These are phyloP conservation scores for Saturnispora ahearnii DNA, from an alignment of 805 yeast species.

Conservation along the genomic window DNA sequence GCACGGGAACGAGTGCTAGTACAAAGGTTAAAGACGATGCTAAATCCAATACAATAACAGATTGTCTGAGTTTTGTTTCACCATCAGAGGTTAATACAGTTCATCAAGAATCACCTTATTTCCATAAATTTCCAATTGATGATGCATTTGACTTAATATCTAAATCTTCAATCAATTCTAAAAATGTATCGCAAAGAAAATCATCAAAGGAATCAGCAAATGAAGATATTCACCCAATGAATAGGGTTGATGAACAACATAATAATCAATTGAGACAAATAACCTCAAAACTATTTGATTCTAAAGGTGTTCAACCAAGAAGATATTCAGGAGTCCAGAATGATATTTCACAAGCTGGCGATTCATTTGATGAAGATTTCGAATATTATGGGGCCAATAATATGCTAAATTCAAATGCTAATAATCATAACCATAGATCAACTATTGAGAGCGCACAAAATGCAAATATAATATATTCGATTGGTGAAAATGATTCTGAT, in stretches of 20 bases:
- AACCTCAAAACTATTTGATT: conserved; percentile 64
- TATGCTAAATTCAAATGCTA: conserved; percentile 1
- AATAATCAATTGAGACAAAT: conserved; percentile 36
- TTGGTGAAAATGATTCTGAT: conserved; percentile 20
- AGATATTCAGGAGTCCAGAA: conserved; percentile 51
- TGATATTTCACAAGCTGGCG: conserved; percentile 32
- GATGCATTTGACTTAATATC: conserved; percentile 15
- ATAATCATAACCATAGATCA: neutral
- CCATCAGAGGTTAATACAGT: conserved; percentile 3
- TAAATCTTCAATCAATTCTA: conserved; percentile 18
- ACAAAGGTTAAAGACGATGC: conserved; percentile 1
- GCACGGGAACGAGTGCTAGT: neutral
- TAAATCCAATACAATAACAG: conserved; percentile 1
- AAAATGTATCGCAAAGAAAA: conserved; percentile 12
- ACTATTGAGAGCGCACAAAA: neutral
- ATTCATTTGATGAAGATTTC: conserved; percentile 44
- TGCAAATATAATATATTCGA: conserved; percentile 4
- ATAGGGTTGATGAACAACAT: conserved; percentile 5
- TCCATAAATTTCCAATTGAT: conserved; percentile 4
- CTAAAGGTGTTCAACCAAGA: conserved; percentile 62
- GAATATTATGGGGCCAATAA: conserved; percentile 14
- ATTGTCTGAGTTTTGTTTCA: conserved; percentile 1
- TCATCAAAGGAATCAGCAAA: conserved; percentile 4
- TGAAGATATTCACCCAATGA: conserved; percentile 5
- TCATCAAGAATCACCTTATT: conserved; percentile 5